A percentile compares a stretch with the other conserved stretches of the same genome.
These are phyloP conservation scores for Dacryopinax spathularia DNA, from an alignment of 768 basidiomycete genomes.

Conservation along the genomic window DNA sequence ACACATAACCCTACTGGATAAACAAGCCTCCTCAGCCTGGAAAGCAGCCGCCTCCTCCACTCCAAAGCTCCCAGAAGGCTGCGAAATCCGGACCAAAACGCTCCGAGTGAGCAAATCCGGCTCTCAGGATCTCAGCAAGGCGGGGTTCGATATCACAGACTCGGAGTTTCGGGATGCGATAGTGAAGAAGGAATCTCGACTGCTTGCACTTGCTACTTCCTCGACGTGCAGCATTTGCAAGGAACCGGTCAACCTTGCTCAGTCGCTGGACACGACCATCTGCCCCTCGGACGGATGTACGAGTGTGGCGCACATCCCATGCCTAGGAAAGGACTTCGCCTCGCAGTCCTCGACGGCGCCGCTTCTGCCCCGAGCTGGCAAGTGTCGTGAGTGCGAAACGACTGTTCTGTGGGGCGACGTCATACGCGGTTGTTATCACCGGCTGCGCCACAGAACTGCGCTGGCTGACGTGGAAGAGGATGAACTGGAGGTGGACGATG, in stretches of 20 bases:
- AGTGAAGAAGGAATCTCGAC: background rate
- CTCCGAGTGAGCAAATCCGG: background rate
- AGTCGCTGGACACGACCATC: background rate
- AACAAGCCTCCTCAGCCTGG: slow-evolving; percentile 46
- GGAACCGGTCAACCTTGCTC: background rate
- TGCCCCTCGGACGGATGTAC: background rate
- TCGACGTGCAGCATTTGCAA: background rate
- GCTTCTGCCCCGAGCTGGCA: background rate
- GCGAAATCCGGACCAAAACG: background rate
- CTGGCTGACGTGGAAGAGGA: background rate
- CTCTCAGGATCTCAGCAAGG: background rate
- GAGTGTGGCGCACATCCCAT: background rate
- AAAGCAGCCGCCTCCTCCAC: slow-evolving; percentile 10
- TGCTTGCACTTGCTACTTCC: background rate
- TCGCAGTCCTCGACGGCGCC: background rate
- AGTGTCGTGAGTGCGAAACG: background rate
- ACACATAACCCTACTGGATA: slow-evolving; percentile 58
- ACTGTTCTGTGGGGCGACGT: background rate
- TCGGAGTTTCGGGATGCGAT: background rate
- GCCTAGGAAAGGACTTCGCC: background rate
- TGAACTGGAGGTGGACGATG: background rate
- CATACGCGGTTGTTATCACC: background rate
- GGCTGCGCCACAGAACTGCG: background rate
- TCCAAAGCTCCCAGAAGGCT: background rate
- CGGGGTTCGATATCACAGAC: background rate